Evolutionary conservation across 345 rosid genomes (phyloP).

Genomic region (Moricandia moricandioides): DNA sequence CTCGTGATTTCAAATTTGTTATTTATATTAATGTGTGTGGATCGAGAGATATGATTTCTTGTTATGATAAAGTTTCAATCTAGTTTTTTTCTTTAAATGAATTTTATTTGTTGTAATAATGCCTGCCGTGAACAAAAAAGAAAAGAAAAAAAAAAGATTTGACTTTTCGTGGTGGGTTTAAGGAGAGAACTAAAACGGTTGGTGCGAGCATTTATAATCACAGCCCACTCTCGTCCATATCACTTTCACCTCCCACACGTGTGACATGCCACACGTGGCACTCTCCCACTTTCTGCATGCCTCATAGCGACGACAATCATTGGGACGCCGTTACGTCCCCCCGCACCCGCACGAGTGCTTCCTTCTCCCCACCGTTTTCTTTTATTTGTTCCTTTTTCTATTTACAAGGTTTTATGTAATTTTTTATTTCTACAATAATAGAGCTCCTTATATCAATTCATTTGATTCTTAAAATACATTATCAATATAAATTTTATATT

Average conservation of each 20-base stretch:
- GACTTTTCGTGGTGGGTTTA: too few species aligned
- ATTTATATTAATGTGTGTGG: not conserved
- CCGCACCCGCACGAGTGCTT: slow-evolving; percentile 41
- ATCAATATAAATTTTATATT: not conserved
- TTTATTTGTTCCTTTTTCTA: not conserved
- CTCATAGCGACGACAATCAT: slow-evolving; percentile 39
- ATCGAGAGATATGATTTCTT: too few species aligned
- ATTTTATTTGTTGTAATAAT: too few species aligned
- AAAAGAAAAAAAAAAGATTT: too few species aligned
- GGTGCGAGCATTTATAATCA: slow-evolving; percentile 31
- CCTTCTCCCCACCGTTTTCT: not conserved
- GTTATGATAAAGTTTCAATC: too few species aligned
- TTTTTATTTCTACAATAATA: not conserved
- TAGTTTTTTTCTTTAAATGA: too few species aligned
- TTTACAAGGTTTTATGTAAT: not conserved
- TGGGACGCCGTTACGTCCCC: slow-evolving; percentile 38
- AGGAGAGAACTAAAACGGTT: slow-evolving; percentile 17
- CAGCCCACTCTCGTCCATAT: slow-evolving; percentile 34
- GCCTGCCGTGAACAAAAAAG: not conserved
- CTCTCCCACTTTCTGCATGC: slow-evolving; percentile 25
- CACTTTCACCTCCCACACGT: slow-evolving; percentile 28
- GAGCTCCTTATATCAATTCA: not conserved
- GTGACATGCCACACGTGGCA: slow-evolving; percentile 33
- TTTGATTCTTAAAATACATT: not conserved
- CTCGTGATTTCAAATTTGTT: too few species aligned